Evolutionary conservation across 2,329 filamentous ascomycete species (phyloP), one percentile per base, ranked within the genome.

Genomic region (Apiospora arundinis): DNA sequence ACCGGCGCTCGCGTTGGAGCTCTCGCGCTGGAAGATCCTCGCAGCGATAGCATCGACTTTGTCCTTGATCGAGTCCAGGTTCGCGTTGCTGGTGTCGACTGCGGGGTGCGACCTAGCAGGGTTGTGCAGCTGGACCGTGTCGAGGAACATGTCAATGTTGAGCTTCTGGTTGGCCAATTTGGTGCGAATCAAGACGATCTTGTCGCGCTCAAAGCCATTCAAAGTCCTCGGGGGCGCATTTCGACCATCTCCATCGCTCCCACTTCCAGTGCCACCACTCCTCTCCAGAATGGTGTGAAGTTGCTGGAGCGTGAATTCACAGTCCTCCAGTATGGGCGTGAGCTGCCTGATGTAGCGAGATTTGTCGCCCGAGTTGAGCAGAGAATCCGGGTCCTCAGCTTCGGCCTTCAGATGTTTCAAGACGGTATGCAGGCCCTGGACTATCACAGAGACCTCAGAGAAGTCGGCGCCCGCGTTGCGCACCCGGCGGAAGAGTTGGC

Each of bases 391-490:
- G 74, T 90, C 88, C 73, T 87, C 84, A 49, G 86, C 85, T 80
- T 91, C 90, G 73, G 85, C 82, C 70, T 87, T 88, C 37, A 92
- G 82, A 75, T 91, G 87, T 70, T 88, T 86, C 8, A 92, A 82
- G 16, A 86, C 86, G 7, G 85, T 85, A 74, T 91, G 86, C 52
- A 92, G 81, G 60, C 82, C 83, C 70, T 85, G 85, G 49, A 91
- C 84, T 46, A 85, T 84, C 18, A 80, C 77, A 18, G 87, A 83
- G 66, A 89, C 82, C 63, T 86, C 83, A 70, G 82, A 82, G 71
- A 90, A 88, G 56, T 86, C 83, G 2, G 83, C 80, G 21, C 85
- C 83, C 2, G 85, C 83, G 37, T 83, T 81, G 73, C 86, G 86
- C 69, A 86, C 85, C 72, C 87, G 87, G 69, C 87, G 83, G 77